Percentiles rank a stretch among this genome's conserved stretches.
These are phyloP conservation scores for Colletotrichum spaethianum DNA, from an alignment of 2,329 filamentous ascomycete genomes.

Conservation along the genomic window DNA sequence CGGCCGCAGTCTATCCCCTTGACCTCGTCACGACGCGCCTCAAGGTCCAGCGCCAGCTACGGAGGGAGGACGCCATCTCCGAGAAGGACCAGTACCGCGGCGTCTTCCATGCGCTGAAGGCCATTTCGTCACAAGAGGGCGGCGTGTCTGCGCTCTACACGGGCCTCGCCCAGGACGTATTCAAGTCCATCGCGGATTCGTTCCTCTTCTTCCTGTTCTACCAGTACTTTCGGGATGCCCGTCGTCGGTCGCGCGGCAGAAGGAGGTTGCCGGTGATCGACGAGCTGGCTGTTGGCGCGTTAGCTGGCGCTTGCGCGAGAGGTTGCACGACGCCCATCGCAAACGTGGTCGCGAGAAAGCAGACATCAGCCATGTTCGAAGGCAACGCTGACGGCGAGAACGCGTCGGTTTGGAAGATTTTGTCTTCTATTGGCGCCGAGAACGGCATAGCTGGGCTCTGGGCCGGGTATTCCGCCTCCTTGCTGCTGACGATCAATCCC, in stretches of 20 bases:
- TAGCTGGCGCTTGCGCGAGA: constrained; percentile 82
- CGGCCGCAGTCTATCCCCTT: constrained; percentile 84
- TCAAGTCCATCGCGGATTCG: constrained; percentile 79
- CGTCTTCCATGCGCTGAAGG: constrained; percentile 77
- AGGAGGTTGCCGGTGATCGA: constrained; percentile 72
- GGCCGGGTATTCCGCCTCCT: constrained; percentile 87
- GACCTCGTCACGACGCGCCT: constrained; percentile 86
- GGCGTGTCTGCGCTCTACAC: constrained; percentile 78
- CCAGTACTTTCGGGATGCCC: constrained; percentile 58
- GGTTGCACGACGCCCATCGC: constrained; percentile 84
- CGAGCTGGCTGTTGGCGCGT: constrained; percentile 80
- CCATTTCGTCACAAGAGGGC: constrained; percentile 81
- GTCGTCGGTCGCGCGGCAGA: constrained; percentile 52
- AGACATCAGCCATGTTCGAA: constrained; percentile 69
- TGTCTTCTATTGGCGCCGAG: constrained; percentile 74
- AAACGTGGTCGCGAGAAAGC: constrained; percentile 86
- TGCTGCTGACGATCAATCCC: constrained; percentile 88
- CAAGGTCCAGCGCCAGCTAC: constrained; percentile 79
- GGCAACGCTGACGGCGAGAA: constrained; percentile 38
- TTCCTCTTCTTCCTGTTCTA: constrained; percentile 92
- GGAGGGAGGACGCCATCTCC: constrained; percentile 46
- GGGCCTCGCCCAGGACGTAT: constrained; percentile 74
- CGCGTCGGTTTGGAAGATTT: constrained; percentile 69
- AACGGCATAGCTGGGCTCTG: constrained; percentile 84
- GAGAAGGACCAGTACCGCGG: constrained; percentile 69